These are phyloP conservation scores for Drechmeria coniospora DNA, from an alignment of 2,329 filamentous ascomycete species.

Conservation along the genomic window DNA sequence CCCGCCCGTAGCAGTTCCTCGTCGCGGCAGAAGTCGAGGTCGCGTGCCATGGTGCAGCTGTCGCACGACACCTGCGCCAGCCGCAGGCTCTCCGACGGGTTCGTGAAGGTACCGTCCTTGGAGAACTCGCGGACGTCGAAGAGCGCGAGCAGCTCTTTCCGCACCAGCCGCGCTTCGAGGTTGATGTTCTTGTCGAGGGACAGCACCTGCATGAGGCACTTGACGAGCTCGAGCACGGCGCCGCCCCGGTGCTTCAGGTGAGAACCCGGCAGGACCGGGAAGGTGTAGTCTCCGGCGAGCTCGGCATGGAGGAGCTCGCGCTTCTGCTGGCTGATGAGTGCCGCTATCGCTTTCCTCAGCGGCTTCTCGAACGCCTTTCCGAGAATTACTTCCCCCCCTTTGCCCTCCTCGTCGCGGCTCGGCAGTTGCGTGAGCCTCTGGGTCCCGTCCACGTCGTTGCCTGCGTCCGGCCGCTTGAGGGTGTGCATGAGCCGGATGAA, in stretches of 20 bases:
- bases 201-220: conserved; percentile 82
- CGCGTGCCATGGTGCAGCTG: conserved; percentile 75
- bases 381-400: conserved; percentile 50
- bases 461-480: conserved; percentile 53
- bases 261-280: conserved; percentile 65
- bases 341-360: conserved; percentile 72
- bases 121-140: conserved; percentile 95
- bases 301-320: conserved; percentile 82
- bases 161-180: conserved; percentile 71
- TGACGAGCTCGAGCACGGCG: conserved; percentile 79
- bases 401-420: conserved; percentile 41
- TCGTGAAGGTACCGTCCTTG: conserved; percentile 71
- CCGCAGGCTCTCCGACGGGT: conserved; percentile 62
- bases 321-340: conserved; percentile 71
- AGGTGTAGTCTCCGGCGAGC: conserved; percentile 71
- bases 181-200: conserved; percentile 81
- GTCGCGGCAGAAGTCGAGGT: conserved; percentile 86
- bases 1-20: conserved; percentile 48
- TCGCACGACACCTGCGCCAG: conserved; percentile 70
- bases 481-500: conserved; percentile 91
- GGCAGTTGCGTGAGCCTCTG: conserved; percentile 44
- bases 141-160: conserved; percentile 75
- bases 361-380: conserved; percentile 78
- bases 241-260: conserved; percentile 36
- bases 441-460: conserved; percentile 33